Base-by-base conservation (phyloP, 1,284 basidiomycete genomes). In the Cystobasidium slooffiae region DNA sequence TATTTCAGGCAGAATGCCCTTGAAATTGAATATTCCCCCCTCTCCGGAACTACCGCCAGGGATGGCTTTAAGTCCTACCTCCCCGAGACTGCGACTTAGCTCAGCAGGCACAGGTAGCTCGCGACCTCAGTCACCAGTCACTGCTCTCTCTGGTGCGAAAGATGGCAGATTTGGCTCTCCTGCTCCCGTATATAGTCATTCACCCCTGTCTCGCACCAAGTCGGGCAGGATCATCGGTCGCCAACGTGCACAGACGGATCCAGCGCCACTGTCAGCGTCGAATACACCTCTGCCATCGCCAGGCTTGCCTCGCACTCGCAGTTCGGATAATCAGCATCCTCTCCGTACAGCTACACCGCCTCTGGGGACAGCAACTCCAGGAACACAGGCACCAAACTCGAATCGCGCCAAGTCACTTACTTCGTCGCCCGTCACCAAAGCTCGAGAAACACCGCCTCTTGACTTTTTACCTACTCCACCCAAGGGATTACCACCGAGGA, bases 191-290 rank as follows among this genome's bases (percentile, higher is more conserved):
- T 59, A 68, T 46, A 18, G 49, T 24, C 24, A 24, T 20, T 52
- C 55, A 14, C 69, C 58, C 9, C 59, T 55, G 31, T 55, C 47
- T 18, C 67, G 67, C 1, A 63, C 46, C 24, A 58, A 47, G 37
- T 51, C 59, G 14, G 61, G 39, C 44, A 44, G 49, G 49, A 58
- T 72, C 10, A 31, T 59, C 22, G 51, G 59, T 37, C 61, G 70
- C 5, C 70, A 73, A 39, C 62, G 70, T 24, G 62, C 70, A 6
- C 49, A 73, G 22, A 73, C 70, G 12, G 70, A 73, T 18, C 70
- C 70, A 14, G 70, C 31, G 2, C 43, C 70, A 8, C 63, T 58
- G 9, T 55, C 70, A 20, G 20, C 12, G 39, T 44, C 52, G 31
- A 51, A 56, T 47, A 59, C 66, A 16, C 66, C 55, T 24, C 6